Conservation (phyloP, 345 rosid species). For the Litchi chinensis region DNA sequence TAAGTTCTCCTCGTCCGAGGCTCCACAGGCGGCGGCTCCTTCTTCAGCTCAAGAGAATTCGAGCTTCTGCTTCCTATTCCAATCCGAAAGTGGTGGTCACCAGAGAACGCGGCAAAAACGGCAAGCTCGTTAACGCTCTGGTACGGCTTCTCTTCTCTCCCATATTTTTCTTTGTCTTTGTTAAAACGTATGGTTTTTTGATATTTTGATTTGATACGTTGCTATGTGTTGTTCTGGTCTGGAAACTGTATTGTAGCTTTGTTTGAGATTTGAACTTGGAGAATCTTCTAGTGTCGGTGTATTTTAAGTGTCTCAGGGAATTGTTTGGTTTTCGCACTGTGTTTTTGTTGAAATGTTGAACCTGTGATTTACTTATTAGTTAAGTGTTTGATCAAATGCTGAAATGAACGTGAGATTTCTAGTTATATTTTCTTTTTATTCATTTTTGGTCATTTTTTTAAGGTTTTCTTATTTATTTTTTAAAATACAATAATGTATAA, state of each 20-base stretch:
- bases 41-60: slow-evolving; percentile 16
- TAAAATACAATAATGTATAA: background rate
- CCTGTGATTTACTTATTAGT: background rate
- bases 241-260: background rate
- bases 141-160: slow-evolving; percentile 34
- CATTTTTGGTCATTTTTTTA: background rate
- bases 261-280: background rate
- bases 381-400: slow-evolving; percentile 43
- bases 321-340: background rate
- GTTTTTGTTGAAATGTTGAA: background rate
- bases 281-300: slow-evolving; percentile 3
- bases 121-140: slow-evolving; percentile 75
- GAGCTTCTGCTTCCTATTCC: slow-evolving; percentile 33
- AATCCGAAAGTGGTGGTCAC: slow-evolving; percentile 82
- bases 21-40: slow-evolving; percentile 26
- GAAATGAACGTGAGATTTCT: slow-evolving; percentile 18
- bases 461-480: background rate
- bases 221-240: background rate
- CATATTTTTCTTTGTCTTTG: background rate
- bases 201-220: background rate
- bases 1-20: slow-evolving; percentile 20
- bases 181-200: background rate
- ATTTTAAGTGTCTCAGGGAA: background rate
- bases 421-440: background rate
- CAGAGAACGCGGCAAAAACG: slow-evolving; percentile 92